Conservation (phyloP, 805 yeast genomes). For the Kockiozyma suomiensis region DNA sequence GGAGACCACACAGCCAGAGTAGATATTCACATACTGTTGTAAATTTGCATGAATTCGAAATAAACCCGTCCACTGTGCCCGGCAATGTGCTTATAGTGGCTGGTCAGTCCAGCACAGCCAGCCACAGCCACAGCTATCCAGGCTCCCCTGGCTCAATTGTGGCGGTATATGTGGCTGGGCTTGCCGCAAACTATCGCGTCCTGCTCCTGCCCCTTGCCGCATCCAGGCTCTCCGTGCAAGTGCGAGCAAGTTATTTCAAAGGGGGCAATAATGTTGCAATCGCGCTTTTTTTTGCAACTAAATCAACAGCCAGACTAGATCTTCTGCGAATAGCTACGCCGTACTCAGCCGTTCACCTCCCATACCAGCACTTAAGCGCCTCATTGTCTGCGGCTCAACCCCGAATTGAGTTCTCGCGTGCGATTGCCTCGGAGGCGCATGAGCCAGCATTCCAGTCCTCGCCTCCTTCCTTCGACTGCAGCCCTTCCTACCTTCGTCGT, state of each 20-base stretch:
- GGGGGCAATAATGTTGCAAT: too few species aligned
- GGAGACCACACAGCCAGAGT: too few species aligned
- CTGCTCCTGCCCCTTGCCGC: not conserved
- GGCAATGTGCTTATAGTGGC: not conserved
- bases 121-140: not conserved
- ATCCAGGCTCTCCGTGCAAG: not conserved
- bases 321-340: not conserved
- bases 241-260: too few species aligned
- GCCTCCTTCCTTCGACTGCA: slow-evolving; percentile 11
- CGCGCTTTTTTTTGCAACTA: too few species aligned
- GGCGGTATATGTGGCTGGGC: slow-evolving; percentile 13
- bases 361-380: not conserved
- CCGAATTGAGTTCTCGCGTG: not conserved
- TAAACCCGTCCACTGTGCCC: not conserved
- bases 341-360: not conserved
- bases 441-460: slow-evolving; percentile 10
- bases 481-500: not conserved
- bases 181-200: slow-evolving; percentile 4
- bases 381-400: not conserved
- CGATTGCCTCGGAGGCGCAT: not conserved
- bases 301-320: not conserved
- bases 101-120: not conserved
- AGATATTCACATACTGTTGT: too few species aligned
- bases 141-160: slow-evolving; percentile 6
- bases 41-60: too few species aligned